These are phyloP conservation scores for Tephrocybe sp. DNA, from an alignment of 768 basidiomycete species.

Conservation along the genomic window DNA sequence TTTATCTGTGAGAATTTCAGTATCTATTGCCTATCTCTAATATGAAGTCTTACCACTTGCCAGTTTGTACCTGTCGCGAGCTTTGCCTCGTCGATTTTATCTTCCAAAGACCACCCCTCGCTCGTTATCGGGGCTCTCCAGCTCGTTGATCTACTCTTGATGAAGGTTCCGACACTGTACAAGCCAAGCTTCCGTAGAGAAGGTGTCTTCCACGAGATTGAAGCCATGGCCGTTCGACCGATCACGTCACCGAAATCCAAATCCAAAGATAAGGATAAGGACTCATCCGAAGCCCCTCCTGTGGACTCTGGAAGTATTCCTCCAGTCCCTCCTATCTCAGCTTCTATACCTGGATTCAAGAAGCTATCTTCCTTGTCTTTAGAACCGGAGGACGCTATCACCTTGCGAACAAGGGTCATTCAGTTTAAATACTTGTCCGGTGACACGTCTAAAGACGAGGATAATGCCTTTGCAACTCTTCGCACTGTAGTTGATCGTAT, in stretches of 20 bases:
- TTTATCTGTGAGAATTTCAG: constrained; percentile 72
- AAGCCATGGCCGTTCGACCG: constrained; percentile 64
- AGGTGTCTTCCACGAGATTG: constrained; percentile 96
- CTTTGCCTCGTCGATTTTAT: constrained; percentile 92
- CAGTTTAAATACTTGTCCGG: constrained; percentile 75
- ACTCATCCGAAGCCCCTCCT: constrained; percentile 36
- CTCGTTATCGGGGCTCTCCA: constrained; percentile 89
- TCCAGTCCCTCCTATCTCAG: constrained; percentile 34
- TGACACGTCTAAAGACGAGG: constrained; percentile 55
- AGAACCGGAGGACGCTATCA: constrained; percentile 90
- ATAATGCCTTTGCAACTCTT: constrained; percentile 64
- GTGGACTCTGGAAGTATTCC: constrained; percentile 38
- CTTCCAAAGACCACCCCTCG: constrained; percentile 86
- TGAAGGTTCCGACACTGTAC: constrained; percentile 83
- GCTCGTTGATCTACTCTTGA: constrained; percentile 86
- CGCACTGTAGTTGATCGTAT: constrained; percentile 66
- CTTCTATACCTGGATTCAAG: constrained; percentile 63
- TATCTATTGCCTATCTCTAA: neutral
- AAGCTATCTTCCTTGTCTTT: constrained; percentile 67
- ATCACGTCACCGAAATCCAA: constrained; percentile 49
- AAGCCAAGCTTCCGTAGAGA: constrained; percentile 89
- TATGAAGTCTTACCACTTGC: neutral
- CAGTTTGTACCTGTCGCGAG: constrained; percentile 94
- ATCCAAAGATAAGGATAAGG: constrained; percentile 50
- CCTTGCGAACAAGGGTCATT: constrained; percentile 87